A percentile compares a stretch with the other conserved stretches of the same genome.
phyloP scores from a whole-genome alignment of 441 rosid genomes.

The Erodium trifolium region DNA sequence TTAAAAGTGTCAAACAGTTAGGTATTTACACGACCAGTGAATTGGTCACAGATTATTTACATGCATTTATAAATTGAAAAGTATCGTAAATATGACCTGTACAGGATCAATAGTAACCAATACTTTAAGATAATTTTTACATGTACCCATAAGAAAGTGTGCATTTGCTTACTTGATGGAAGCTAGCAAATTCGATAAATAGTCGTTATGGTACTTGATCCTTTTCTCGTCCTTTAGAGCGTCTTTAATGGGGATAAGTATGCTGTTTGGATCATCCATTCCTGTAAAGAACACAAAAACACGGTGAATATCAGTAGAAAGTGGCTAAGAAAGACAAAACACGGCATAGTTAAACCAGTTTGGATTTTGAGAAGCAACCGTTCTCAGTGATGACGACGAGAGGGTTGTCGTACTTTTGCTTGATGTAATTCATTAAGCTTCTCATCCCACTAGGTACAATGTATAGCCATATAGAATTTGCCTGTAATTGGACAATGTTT shows the following conservation, averaged over 20 bases:
- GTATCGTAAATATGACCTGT: too few species aligned
- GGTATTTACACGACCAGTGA: too few species aligned
- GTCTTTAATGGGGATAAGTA: slow-evolving; percentile 36
- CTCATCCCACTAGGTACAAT: slow-evolving; percentile 86
- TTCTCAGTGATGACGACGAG: slow-evolving; percentile 77
- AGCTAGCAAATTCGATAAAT: slow-evolving; percentile 63
- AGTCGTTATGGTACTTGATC: slow-evolving; percentile 72
- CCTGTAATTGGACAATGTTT: slow-evolving; percentile 33
- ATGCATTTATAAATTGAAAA: too few species aligned
- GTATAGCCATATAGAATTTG: slow-evolving; percentile 86
- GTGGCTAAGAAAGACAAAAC: too few species aligned
- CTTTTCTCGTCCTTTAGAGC: slow-evolving; percentile 71
- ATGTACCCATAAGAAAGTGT: not conserved
- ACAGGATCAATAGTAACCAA: too few species aligned
- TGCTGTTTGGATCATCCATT: slow-evolving; percentile 69
- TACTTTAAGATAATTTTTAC: too few species aligned
- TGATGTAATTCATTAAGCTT: slow-evolving; percentile 85
- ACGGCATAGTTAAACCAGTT: too few species aligned
- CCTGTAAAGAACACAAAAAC: slow-evolving; percentile 34
- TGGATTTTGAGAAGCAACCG: slow-evolving; percentile 32
- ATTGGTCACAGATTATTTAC: too few species aligned
- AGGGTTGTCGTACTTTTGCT: slow-evolving; percentile 68
- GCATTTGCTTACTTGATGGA: slow-evolving; percentile 46
- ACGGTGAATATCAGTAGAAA: not conserved
- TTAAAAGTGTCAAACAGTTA: too few species aligned